phyloP scores from a whole-genome alignment of 2,329 filamentous ascomycete species.

The Furcasterigmium sp. region DNA sequence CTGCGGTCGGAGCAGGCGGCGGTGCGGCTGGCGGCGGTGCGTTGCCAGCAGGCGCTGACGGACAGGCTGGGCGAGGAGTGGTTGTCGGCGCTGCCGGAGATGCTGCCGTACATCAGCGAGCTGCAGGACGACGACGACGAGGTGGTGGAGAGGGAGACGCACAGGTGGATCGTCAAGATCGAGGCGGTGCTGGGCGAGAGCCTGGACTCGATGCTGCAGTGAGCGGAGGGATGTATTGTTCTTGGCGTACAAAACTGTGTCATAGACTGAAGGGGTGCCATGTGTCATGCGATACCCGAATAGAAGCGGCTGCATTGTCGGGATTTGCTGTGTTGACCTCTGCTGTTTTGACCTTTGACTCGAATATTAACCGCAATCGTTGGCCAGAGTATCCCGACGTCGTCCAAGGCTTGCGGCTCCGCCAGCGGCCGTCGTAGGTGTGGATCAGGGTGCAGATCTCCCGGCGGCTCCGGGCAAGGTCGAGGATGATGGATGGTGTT shows the following conservation, averaged over 20 bases:
- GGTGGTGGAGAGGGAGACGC: slow-evolving; percentile 81
- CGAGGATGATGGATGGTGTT: too few relatives aligned
- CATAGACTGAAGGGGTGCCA: too few relatives aligned
- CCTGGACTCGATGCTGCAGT: slow-evolving; percentile 87
- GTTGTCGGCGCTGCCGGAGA: slow-evolving; percentile 86
- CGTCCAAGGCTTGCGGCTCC: too few relatives aligned
- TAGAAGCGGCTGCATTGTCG: too few relatives aligned
- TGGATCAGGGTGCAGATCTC: too few relatives aligned
- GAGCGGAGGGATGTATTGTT: slow-evolving; percentile 25
- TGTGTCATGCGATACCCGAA: too few relatives aligned
- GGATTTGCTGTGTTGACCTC: too few relatives aligned
- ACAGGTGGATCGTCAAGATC: slow-evolving; percentile 85
- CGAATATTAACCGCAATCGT: too few relatives aligned
- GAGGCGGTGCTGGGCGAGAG: slow-evolving; percentile 87
- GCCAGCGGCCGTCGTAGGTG: too few relatives aligned
- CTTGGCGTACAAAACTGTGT: background rate
- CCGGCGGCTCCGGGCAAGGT: too few relatives aligned
- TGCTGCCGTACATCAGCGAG: slow-evolving; percentile 94
- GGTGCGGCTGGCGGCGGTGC: slow-evolving; percentile 76
- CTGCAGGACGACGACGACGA: slow-evolving; percentile 96
- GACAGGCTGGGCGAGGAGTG: slow-evolving; percentile 86
- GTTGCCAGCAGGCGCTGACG: slow-evolving; percentile 75
- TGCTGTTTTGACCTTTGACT: too few relatives aligned
- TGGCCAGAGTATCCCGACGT: too few relatives aligned
- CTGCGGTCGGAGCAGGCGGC: slow-evolving; percentile 67